phyloP scores from a whole-genome alignment of 176 grass and related monocot species.

The Echinochloa phyllopogon region DNA sequence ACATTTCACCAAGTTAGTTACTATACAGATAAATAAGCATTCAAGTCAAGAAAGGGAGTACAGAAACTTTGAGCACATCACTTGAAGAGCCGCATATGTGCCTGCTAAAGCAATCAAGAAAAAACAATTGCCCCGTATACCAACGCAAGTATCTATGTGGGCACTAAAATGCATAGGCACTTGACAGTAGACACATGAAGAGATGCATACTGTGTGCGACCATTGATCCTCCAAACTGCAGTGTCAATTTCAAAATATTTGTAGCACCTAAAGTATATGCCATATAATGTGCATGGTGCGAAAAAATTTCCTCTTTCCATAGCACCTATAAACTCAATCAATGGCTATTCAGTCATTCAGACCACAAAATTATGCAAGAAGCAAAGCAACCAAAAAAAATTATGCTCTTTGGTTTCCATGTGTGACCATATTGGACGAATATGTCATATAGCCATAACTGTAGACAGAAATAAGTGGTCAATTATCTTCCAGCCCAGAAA shows the following conservation, averaged over 20 bases:
- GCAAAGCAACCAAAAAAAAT: background rate
- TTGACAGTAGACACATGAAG: background rate
- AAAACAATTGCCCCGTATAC: background rate
- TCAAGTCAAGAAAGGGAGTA: background rate
- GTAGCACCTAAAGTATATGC: background rate
- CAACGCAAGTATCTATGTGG: background rate
- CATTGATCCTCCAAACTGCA: background rate
- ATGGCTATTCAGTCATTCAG: background rate
- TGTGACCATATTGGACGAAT: background rate
- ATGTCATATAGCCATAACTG: background rate
- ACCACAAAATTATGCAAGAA: background rate
- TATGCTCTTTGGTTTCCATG: background rate
- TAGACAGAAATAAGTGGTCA: background rate
- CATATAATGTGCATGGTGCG: background rate
- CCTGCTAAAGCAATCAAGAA: background rate
- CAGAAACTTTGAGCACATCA: background rate
- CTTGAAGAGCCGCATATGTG: background rate
- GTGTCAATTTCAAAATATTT: constrained; percentile 7
- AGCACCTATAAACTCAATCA: background rate
- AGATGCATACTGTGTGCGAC: background rate
- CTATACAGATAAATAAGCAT: background rate
- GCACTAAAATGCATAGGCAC: background rate
- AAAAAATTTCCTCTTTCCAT: background rate
- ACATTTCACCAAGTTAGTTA: background rate
- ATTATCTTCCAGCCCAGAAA: background rate